Evolutionary conservation across 257 asterid genomes (phyloP).

Genomic region (Lantana camara): DNA sequence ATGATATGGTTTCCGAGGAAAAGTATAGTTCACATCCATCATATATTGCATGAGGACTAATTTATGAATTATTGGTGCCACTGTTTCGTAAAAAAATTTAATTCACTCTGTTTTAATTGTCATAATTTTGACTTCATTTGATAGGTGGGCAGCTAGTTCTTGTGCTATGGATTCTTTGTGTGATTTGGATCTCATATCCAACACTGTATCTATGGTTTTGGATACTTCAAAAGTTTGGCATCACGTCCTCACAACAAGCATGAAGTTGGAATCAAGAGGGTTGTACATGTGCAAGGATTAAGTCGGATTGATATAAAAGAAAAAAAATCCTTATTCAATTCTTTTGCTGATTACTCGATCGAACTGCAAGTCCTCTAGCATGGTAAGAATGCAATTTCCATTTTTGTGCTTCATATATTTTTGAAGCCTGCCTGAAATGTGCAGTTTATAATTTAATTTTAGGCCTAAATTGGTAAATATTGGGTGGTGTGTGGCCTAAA

Average conservation of each 20-base stretch:
- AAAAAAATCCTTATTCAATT: slow-evolving; percentile 41
- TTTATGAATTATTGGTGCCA: slow-evolving; percentile 58
- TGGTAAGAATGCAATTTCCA: slow-evolving; percentile 66
- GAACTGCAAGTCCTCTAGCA: slow-evolving; percentile 91
- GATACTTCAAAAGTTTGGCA: slow-evolving; percentile 90
- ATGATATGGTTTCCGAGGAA: slow-evolving; percentile 50
- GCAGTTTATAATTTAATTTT: no score
- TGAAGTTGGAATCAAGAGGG: slow-evolving; percentile 86
- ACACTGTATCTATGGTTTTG: slow-evolving; percentile 76
- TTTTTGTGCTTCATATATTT: background rate
- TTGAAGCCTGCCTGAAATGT: no score
- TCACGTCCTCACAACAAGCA: slow-evolving; percentile 80
- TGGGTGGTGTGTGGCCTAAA: no score
- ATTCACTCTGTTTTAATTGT: background rate
- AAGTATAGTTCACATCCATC: slow-evolving; percentile 44
- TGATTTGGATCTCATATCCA: slow-evolving; percentile 75
- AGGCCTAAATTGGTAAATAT: no score
- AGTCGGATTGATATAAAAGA: slow-evolving; percentile 67
- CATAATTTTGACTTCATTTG: slow-evolving; percentile 24
- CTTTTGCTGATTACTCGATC: no score
- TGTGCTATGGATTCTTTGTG: slow-evolving; percentile 83
- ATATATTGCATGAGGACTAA: background rate
- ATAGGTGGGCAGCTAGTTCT: slow-evolving; percentile 73
- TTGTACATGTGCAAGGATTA: slow-evolving; percentile 80
- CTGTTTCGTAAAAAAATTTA: no score